These are phyloP conservation scores for Bruguiera sexangula DNA, from an alignment of 345 rosid genomes.

Conservation along the genomic window DNA sequence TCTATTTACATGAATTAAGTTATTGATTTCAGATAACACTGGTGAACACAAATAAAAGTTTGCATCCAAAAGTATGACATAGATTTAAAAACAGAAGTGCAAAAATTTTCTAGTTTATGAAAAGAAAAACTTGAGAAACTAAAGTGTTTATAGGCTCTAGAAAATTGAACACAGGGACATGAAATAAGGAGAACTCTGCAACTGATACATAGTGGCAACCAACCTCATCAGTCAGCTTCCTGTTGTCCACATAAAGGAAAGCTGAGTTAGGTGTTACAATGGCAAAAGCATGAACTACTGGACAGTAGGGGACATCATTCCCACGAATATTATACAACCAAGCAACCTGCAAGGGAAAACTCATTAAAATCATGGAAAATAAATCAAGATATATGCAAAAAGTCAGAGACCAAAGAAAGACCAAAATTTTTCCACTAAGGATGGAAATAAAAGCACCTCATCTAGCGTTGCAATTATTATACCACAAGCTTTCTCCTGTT, in stretches of 20 bases:
- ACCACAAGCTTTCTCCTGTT: slow-evolving; percentile 51
- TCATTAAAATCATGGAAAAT: background rate
- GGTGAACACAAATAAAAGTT: background rate
- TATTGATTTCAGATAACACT: background rate
- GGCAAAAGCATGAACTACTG: slow-evolving; percentile 95
- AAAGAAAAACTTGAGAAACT: background rate
- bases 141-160: too few relatives aligned
- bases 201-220: slow-evolving; percentile 11
- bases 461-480: slow-evolving; percentile 77
- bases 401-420: background rate
- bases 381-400: background rate
- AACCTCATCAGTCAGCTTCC: slow-evolving; percentile 74
- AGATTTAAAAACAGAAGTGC: background rate
- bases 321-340: slow-evolving; percentile 97
- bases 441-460: slow-evolving; percentile 48
- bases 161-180: too few relatives aligned
- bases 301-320: slow-evolving; percentile 78
- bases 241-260: slow-evolving; percentile 72
- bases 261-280: slow-evolving; percentile 63
- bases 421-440: background rate
- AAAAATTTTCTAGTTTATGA: background rate
- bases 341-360: slow-evolving; percentile 70
- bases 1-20: background rate
- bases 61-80: slow-evolving; percentile 5
- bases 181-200: background rate